Percentiles rank a stretch among this genome's conserved stretches.
Evolutionary conservation across 129 eudicot genomes (phyloP).

Genomic region (Pseudognaphalium luteoalbum): DNA sequence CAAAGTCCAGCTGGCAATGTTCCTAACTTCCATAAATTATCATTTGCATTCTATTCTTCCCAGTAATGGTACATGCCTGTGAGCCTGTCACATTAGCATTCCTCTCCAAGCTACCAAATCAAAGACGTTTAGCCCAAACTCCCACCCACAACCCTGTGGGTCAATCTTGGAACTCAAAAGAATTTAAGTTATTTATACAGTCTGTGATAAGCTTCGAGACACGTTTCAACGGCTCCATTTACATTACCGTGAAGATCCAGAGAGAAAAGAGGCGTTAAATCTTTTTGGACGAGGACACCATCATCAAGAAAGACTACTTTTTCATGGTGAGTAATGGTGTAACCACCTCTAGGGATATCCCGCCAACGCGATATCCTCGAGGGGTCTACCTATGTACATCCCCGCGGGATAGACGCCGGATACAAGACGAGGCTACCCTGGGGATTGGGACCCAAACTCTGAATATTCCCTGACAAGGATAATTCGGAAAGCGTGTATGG

Average conservation of each 20-base stretch:
- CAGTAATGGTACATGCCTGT: conserved; percentile 65
- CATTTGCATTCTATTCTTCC: conserved; percentile 64
- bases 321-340: conserved; percentile 82
- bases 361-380: too few species aligned
- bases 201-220: conserved; percentile 83
- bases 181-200: conserved; percentile 81
- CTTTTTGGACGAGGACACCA: conserved; percentile 85
- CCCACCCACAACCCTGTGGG: conserved; percentile 98
- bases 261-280: conserved; percentile 76
- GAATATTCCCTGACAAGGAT: too few species aligned
- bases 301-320: conserved; percentile 84
- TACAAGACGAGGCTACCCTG: too few species aligned
- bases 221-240: conserved; percentile 93
- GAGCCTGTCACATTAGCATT: conserved; percentile 69
- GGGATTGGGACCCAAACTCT: too few species aligned
- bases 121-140: conserved; percentile 82
- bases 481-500: too few species aligned
- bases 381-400: too few species aligned
- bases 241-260: conserved; percentile 89
- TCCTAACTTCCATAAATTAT: conserved; percentile 79
- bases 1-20: conserved; percentile 89
- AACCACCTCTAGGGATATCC: too few species aligned
- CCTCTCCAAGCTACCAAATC: conserved; percentile 90
- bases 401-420: too few species aligned
- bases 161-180: conserved; percentile 77